These are phyloP conservation scores for Penicillium diatomitis DNA, from an alignment of 495 filamentous ascomycete species.

Conservation along the genomic window DNA sequence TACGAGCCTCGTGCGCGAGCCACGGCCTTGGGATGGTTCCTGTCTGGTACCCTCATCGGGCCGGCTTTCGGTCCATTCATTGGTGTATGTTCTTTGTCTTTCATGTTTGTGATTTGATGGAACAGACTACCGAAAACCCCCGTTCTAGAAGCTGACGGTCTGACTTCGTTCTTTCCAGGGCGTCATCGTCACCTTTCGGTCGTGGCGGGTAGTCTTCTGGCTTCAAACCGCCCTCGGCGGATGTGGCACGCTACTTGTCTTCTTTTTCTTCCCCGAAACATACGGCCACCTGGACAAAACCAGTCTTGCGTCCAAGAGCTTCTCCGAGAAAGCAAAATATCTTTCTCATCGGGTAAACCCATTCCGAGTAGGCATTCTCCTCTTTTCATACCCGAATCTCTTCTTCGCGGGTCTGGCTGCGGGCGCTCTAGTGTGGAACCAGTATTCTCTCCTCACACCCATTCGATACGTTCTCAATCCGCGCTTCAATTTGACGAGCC, in stretches of 20 bases:
- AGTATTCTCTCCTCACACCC: slow-evolving; percentile 63
- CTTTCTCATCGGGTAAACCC: slow-evolving; percentile 56
- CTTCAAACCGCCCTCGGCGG: slow-evolving; percentile 57
- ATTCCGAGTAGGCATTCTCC: slow-evolving; percentile 45
- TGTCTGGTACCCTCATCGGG: slow-evolving; percentile 59
- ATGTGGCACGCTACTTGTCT: slow-evolving; percentile 46
- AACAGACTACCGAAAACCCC: too few species aligned
- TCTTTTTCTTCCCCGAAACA: slow-evolving; percentile 61
- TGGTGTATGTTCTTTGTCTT: slow-evolving; percentile 22
- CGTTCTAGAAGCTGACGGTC: neutral
- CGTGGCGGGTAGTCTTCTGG: slow-evolving; percentile 67
- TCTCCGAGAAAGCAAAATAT: slow-evolving; percentile 36
- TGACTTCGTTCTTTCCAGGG: slow-evolving; percentile 25
- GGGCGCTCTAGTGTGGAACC: slow-evolving; percentile 59
- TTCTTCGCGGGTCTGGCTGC: slow-evolving; percentile 51
- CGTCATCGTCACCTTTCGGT: slow-evolving; percentile 59
- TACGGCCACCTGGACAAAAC: slow-evolving; percentile 49
- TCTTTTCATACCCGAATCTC: slow-evolving; percentile 57
- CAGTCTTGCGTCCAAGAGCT: slow-evolving; percentile 43
- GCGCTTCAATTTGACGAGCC: slow-evolving; percentile 56
- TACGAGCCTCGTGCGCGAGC: slow-evolving; percentile 57
- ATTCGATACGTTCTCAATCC: slow-evolving; percentile 70
- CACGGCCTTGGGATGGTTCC: slow-evolving; percentile 61
- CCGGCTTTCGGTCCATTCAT: slow-evolving; percentile 63
- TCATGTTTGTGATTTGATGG: too few species aligned